Conservation (phyloP, 441 rosid genomes). For the Euphorbia celastroides region DNA sequence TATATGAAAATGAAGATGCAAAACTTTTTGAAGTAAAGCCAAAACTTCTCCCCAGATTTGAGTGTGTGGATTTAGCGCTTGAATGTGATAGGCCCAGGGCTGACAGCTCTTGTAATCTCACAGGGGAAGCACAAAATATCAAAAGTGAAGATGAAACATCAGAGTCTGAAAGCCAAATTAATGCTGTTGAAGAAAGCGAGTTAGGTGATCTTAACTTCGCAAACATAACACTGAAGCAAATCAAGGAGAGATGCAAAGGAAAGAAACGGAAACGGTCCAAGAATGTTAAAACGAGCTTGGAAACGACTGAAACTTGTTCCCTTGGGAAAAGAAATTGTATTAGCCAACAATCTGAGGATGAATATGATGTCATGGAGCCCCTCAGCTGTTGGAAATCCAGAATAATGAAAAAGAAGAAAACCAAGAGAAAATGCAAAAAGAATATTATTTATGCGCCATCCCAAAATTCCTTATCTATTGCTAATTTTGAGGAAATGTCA, state of each 20-base stretch:
- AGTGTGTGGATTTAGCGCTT: slow-evolving; percentile 20
- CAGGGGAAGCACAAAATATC: slow-evolving; percentile 14
- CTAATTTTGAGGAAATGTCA: slow-evolving; percentile 18
- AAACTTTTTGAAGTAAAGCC: slow-evolving; percentile 16
- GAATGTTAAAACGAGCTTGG: slow-evolving; percentile 17
- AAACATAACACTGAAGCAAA: slow-evolving; percentile 44
- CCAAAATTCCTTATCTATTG: slow-evolving; percentile 17
- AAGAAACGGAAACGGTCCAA: slow-evolving; percentile 48
- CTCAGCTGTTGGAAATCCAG: slow-evolving; percentile 47
- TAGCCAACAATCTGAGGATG: slow-evolving; percentile 26
- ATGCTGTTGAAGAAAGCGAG: slow-evolving; percentile 19
- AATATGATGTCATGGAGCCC: slow-evolving; percentile 44
- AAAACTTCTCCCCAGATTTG: slow-evolving; percentile 19
- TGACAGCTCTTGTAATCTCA: slow-evolving; percentile 18
- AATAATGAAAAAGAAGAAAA: slow-evolving; percentile 31
- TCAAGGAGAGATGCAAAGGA: slow-evolving; percentile 43
- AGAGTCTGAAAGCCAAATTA: slow-evolving; percentile 7
- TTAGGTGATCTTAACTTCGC: slow-evolving; percentile 26
- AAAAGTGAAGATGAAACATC: slow-evolving; percentile 22
- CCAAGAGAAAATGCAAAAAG: slow-evolving; percentile 29
- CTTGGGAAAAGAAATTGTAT: slow-evolving; percentile 19
- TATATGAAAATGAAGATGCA: slow-evolving; percentile 26
- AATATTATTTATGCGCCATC: slow-evolving; percentile 21
- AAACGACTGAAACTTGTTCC: slow-evolving; percentile 14
- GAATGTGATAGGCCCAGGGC: slow-evolving; percentile 17